A percentile compares a stretch with the other conserved stretches of the same genome.
Evolutionary conservation across 352 stramenopile genomes (phyloP).

Genomic region (Globisporangium perplexum): DNA sequence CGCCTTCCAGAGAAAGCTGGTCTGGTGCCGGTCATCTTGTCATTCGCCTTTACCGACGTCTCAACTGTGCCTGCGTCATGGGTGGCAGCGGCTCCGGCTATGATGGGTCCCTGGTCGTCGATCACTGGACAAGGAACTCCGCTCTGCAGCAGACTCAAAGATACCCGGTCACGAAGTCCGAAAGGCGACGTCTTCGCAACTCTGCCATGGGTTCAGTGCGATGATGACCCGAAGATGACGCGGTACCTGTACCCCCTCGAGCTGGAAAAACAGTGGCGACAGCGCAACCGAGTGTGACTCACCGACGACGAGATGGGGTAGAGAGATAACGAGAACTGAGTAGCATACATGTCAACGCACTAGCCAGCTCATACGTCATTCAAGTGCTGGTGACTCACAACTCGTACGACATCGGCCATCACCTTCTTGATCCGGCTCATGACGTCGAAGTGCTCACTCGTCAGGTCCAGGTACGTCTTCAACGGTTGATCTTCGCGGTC

Average conservation of each 20-base stretch:
- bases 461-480: too few relatives aligned
- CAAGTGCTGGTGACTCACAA: too few relatives aligned
- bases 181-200: background rate
- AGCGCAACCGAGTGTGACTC: background rate
- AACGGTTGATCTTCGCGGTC: too few relatives aligned
- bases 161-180: too few relatives aligned
- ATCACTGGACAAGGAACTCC: background rate
- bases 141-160: too few relatives aligned
- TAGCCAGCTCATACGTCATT: too few relatives aligned
- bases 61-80: background rate
- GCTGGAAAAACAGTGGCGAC: background rate
- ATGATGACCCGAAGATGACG: background rate
- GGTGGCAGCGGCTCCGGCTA: background rate
- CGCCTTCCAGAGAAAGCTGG: conserved; percentile 1
- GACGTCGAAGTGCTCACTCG: too few relatives aligned
- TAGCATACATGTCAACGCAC: too few relatives aligned
- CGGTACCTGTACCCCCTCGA: background rate
- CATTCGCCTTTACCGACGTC: background rate
- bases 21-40: background rate
- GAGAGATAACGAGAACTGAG: too few relatives aligned
- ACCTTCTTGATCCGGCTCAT: too few relatives aligned
- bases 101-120: background rate
- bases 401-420: too few relatives aligned
- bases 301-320: too few relatives aligned
- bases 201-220: background rate